phyloP scores from a whole-genome alignment of 2,329 filamentous ascomycete species.

The Ophiostoma tasmaniense region DNA sequence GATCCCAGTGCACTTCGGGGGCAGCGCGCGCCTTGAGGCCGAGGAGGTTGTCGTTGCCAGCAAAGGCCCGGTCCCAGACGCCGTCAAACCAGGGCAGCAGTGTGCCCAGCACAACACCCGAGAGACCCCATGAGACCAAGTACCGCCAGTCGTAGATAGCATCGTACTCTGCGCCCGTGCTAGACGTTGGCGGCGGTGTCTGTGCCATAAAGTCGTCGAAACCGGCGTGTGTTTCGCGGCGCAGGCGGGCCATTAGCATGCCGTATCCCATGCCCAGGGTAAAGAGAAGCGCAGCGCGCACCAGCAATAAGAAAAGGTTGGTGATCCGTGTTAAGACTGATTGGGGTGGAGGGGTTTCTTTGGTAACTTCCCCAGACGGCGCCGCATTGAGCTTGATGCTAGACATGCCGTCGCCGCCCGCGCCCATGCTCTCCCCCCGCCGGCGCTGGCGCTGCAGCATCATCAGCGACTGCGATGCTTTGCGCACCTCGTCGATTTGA shows the following conservation, averaged over 20 bases:
- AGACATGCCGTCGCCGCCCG: not conserved
- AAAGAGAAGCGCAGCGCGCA: slow-evolving; percentile 61
- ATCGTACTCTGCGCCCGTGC: slow-evolving; percentile 11
- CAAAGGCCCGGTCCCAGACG: slow-evolving; percentile 54
- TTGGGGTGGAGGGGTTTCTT: slow-evolving; percentile 24
- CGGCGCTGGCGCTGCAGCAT: slow-evolving; percentile 18
- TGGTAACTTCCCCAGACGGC: slow-evolving; percentile 21
- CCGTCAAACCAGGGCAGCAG: slow-evolving; percentile 78
- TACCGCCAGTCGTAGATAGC: slow-evolving; percentile 51
- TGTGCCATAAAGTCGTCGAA: slow-evolving; percentile 11
- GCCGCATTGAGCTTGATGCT: slow-evolving; percentile 4
- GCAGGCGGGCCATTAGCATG: slow-evolving; percentile 68
- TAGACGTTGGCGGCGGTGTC: not conserved
- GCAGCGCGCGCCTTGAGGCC: slow-evolving; percentile 27
- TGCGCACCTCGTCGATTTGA: slow-evolving; percentile 19
- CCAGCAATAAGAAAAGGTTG: slow-evolving; percentile 41
- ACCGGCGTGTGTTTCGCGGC: slow-evolving; percentile 48
- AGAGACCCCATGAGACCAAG: slow-evolving; percentile 70
- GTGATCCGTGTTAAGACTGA: slow-evolving; percentile 22
- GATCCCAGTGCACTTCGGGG: slow-evolving; percentile 62
- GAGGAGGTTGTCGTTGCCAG: slow-evolving; percentile 22
- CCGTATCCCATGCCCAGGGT: slow-evolving; percentile 76
- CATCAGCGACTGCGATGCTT: slow-evolving; percentile 19
- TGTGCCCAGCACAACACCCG: slow-evolving; percentile 68
- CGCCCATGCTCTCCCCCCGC: slow-evolving; percentile 6